Conservation (phyloP, 768 basidiomycete species). For the Tulasnella sp. region DNA sequence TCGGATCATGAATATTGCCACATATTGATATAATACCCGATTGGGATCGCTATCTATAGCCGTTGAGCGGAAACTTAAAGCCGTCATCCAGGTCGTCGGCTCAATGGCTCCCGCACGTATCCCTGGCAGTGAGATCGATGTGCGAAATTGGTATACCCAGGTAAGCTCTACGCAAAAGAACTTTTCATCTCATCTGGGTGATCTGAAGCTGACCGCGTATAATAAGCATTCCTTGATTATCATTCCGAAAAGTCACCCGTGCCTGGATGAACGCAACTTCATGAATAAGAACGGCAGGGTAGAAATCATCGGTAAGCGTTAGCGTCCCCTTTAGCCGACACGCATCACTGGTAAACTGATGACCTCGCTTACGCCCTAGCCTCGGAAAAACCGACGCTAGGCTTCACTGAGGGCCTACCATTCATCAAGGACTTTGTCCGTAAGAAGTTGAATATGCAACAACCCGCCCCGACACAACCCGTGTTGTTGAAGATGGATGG, state of each 20-base stretch:
- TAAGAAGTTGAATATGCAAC: not conserved
- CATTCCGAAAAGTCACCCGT: constrained; percentile 11
- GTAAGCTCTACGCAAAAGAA: not conserved
- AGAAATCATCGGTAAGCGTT: constrained; percentile 45
- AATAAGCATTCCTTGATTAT: constrained; percentile 14
- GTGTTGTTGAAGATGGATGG: too few species aligned
- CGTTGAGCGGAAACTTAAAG: constrained; percentile 54
- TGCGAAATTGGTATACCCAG: constrained; percentile 8
- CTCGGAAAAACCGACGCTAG: constrained; percentile 61
- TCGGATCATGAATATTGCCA: constrained; percentile 4
- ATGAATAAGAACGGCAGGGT: constrained; percentile 57
- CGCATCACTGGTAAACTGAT: not conserved
- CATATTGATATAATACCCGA: not conserved
- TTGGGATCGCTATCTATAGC: constrained; percentile 31
- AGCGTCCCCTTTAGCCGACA: not conserved
- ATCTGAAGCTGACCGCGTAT: not conserved
- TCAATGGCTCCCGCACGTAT: not conserved
- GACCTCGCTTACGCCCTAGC: constrained; percentile 32
- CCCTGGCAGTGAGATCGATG: not conserved
- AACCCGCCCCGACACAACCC: not conserved
- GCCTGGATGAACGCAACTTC: constrained; percentile 28
- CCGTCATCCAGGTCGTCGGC: constrained; percentile 72
- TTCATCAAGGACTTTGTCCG: constrained; percentile 47
- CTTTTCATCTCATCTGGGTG: not conserved
- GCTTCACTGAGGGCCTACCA: constrained; percentile 58